Evolutionary conservation across 495 filamentous ascomycete species (phyloP).

Genomic region (Aspergillus haitiensis): DNA sequence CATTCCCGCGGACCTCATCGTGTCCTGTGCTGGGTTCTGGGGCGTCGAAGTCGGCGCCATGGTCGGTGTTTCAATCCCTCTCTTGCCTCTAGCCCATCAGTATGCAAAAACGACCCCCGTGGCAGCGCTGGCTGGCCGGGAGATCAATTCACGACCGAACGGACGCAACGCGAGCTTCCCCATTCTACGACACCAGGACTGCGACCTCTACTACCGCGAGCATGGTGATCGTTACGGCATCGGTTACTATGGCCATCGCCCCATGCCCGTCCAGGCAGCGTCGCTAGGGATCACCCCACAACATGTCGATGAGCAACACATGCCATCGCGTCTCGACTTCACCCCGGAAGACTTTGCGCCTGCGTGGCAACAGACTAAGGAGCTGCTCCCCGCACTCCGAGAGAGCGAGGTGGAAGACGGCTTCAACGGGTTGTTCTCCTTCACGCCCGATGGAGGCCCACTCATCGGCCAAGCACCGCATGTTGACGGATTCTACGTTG

Average conservation of each 20-base stretch:
- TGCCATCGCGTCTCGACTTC: constrained; percentile 53
- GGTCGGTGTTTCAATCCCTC: constrained; percentile 48
- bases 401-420: constrained; percentile 46
- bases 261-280: constrained; percentile 49
- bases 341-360: constrained; percentile 50
- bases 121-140: constrained; percentile 31
- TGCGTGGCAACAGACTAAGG: constrained; percentile 47
- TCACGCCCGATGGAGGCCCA: constrained; percentile 54
- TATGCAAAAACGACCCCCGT: constrained; percentile 51
- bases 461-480: constrained; percentile 48
- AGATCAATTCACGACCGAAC: constrained; percentile 35
- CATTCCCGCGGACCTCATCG: constrained; percentile 48
- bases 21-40: constrained; percentile 57
- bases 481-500: constrained; percentile 53
- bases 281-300: constrained; percentile 42
- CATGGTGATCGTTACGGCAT: constrained; percentile 54
- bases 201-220: constrained; percentile 55
- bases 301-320: constrained; percentile 50
- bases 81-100: constrained; percentile 53
- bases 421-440: constrained; percentile 55
- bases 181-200: constrained; percentile 53
- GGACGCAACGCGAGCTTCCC: constrained; percentile 44
- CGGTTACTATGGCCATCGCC: constrained; percentile 54
- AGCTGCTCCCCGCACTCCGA: constrained; percentile 44
- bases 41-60: constrained; percentile 54